phyloP scores from a whole-genome alignment of 2,329 filamentous ascomycete genomes.

The Ophiostoma sp. region DNA sequence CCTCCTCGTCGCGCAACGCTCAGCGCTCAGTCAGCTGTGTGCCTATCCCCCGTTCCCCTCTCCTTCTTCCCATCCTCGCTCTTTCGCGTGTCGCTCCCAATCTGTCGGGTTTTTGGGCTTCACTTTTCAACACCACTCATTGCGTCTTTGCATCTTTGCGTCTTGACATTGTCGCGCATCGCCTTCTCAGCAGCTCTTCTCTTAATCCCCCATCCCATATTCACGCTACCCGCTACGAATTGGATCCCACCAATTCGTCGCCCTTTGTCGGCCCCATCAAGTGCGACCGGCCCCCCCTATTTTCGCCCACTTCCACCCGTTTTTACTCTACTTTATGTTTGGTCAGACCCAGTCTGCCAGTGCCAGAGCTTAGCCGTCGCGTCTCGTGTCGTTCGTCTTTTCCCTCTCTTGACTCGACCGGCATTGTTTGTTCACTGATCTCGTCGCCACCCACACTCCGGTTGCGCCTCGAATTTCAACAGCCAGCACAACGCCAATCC shows the following conservation, averaged over 20 bases:
- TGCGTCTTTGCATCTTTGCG: background rate
- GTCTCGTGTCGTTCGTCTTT: constrained; percentile 4
- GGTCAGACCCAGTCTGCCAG: background rate
- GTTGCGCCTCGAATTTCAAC: background rate
- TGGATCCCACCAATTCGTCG: background rate
- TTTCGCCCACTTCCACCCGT: constrained; percentile 17
- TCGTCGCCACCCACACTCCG: background rate
- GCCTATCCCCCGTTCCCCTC: background rate
- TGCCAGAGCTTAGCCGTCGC: constrained; percentile 13
- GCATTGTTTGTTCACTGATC: background rate
- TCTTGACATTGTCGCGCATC: background rate
- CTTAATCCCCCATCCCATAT: background rate
- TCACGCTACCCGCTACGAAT: background rate
- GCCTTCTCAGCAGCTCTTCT: background rate
- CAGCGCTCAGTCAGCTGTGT: background rate
- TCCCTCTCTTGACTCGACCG: background rate
- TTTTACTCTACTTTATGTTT: constrained; percentile 14
- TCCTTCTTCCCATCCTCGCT: background rate
- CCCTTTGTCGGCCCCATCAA: constrained; percentile 1
- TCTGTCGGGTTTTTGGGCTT: constrained; percentile 4
- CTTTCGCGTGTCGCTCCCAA: background rate
- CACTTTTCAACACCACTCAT: background rate
- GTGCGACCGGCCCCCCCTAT: constrained; percentile 12
- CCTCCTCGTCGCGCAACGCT: constrained; percentile 13
- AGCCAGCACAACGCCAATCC: background rate